Percentiles rank a stretch among this genome's conserved stretches.
Evolutionary conservation across 2,329 filamentous ascomycete species (phyloP).

Genomic region (Myriosclerotinia curreyana): DNA sequence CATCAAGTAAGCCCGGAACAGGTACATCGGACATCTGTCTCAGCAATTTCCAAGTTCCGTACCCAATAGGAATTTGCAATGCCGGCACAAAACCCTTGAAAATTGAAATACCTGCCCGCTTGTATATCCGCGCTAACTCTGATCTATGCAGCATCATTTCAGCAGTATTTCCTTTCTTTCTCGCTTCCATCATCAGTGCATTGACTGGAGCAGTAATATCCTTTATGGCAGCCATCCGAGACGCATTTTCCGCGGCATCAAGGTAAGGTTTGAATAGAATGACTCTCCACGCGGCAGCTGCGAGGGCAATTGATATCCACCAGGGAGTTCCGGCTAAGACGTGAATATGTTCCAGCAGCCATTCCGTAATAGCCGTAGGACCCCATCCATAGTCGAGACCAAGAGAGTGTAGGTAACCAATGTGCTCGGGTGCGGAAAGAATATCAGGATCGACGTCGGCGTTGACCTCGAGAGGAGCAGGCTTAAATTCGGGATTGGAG

Average conservation of each 20-base stretch:
- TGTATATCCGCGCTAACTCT: conserved; percentile 52
- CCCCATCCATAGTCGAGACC: conserved; percentile 89
- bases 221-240: conserved; percentile 60
- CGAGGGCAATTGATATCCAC: conserved; percentile 70
- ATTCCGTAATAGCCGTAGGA: conserved; percentile 70
- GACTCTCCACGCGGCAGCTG: conserved; percentile 63
- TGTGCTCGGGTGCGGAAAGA: conserved; percentile 50
- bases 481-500: conserved; percentile 22
- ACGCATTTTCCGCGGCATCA: conserved; percentile 57
- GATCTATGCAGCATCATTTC: conserved; percentile 47
- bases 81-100: conserved; percentile 54
- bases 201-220: conserved; percentile 55
- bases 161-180: conserved; percentile 45
- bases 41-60: conserved; percentile 76
- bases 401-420: conserved; percentile 79
- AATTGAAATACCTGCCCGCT: conserved; percentile 52
- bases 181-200: conserved; percentile 48
- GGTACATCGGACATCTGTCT: conserved; percentile 73
- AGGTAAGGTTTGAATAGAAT: conserved; percentile 65
- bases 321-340: conserved; percentile 72
- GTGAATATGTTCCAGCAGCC: conserved; percentile 77
- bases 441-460: conserved; percentile 29
- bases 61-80: conserved; percentile 68
- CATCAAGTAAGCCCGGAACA: conserved; percentile 71
- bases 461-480: conserved; percentile 29